Base-by-base conservation (phyloP, 2,329 filamentous ascomycete species). In the Dactylellina leptospora region DNA sequence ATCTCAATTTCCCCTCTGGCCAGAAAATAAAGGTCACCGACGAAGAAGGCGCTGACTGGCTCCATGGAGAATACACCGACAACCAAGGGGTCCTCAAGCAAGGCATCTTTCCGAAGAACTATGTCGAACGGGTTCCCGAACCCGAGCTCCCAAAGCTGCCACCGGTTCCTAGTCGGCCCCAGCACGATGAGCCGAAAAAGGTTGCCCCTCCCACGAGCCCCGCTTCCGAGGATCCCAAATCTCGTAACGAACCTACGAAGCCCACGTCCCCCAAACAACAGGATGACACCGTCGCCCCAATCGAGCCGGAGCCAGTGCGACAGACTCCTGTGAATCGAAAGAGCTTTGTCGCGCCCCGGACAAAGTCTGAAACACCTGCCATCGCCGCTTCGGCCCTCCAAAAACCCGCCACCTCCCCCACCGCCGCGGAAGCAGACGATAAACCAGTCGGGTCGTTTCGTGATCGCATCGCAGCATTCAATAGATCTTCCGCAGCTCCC, bases 401-500 rank as follows among this genome's bases (percentile, higher is more conserved):
- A 11, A 73, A 74, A 40, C 23, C 58, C 2, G 23, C 38, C 11
- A 30, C 38, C 20, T 63, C 73, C 2, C 68, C 69, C 16, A 33
- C 61, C 4, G 20, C 69, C 6, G 33, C 68, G 28, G 69, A 61
- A 45, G 60, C 54, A 3, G 50, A 60, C 3, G 56, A 33, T 8
- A 73, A 74, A 36, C 69, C 69, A 1, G 63, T 74, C 16, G 75
- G 86, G 77, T 92, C 95, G 1, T 97, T 99, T 82, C 93, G 87
- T 78, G 95, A 97, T 81, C 90, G 95, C 74, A 96, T 99, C 78
- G 95, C 95, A 30, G 93, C 95, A 45, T 99, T 99, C 82, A 99
- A 99, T 81, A 95, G 93, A 79, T 84, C 91, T 45, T 87, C 90
- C 36, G 92, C 92, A 4, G 87, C 92, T 1, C 95, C 95, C 6